A percentile compares a stretch with the other conserved stretches of the same genome.
These are phyloP conservation scores for Diplodia intermedia DNA, from an alignment of 2,329 filamentous ascomycete species.

Conservation along the genomic window DNA sequence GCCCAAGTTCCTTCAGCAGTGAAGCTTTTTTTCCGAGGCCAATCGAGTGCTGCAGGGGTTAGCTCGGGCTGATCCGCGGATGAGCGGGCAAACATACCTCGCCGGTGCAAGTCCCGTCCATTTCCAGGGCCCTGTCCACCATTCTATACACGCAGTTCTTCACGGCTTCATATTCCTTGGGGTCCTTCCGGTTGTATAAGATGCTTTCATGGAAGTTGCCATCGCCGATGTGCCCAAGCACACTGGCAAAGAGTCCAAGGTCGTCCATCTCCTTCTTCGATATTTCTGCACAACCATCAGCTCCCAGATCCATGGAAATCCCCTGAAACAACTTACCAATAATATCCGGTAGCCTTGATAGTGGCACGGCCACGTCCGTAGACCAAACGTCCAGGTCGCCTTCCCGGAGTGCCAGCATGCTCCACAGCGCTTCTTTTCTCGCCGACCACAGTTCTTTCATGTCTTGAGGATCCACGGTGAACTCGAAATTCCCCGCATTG, in stretches of 20 bases:
- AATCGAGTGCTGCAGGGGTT: constrained; percentile 65
- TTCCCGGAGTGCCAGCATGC: constrained; percentile 63
- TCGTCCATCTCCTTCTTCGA: constrained; percentile 90
- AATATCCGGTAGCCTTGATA: constrained; percentile 67
- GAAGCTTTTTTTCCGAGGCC: constrained; percentile 86
- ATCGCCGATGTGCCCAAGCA: constrained; percentile 89
- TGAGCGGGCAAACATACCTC: constrained; percentile 54
- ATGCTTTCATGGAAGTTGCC: constrained; percentile 96
- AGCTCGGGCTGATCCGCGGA: neutral
- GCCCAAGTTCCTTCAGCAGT: constrained; percentile 78
- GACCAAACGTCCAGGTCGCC: constrained; percentile 66
- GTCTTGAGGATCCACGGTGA: constrained; percentile 61
- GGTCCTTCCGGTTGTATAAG: constrained; percentile 77
- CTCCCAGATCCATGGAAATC: neutral
- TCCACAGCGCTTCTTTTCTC: constrained; percentile 67
- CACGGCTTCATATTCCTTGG: constrained; percentile 74
- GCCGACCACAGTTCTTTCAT: constrained; percentile 66
- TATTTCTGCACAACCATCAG: constrained; percentile 63
- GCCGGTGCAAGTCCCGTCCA: constrained; percentile 93
- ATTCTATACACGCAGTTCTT: constrained; percentile 86
- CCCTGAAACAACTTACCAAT: constrained; percentile 54
- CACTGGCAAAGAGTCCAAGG: constrained; percentile 83
- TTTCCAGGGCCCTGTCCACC: constrained; percentile 87
- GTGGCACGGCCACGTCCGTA: constrained; percentile 66
- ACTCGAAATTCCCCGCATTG: constrained; percentile 61